Base-by-base conservation (phyloP, 2,329 filamentous ascomycete genomes). In the Aspergillus fructus region DNA sequence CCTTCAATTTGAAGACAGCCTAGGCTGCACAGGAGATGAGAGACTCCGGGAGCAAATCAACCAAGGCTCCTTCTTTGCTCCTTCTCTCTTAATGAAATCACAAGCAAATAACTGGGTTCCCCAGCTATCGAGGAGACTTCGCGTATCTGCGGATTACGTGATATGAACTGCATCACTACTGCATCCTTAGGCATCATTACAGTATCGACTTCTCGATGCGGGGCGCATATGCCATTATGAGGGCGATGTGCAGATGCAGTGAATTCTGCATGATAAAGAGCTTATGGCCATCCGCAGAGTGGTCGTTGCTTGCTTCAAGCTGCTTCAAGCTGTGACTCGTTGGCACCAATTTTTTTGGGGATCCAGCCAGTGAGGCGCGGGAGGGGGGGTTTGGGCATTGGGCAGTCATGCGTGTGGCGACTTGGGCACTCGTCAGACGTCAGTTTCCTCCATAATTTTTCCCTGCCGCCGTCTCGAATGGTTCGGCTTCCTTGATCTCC, bases 321-420 rank as follows among this genome's bases (percentile, higher is more conserved):
- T 17, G 39, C 19, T 27, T 46, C 27, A 27, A 27, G 49, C 11
- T 12, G 39, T 37, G 34, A 37, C 34, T n/a, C 34, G 34, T 37
- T 30, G 49, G 27, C 41, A 45, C 41, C 6, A 33, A 37, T 33
- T 6, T 33, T n/a, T 30, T n/a, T 19, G 12, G 12, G 17, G 7
- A 15, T n/a, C n/a, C 40, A 34, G 41, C 49, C 55, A 55, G 54
- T 60, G 34, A 58, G 34, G 52, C 45, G 42, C 48, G 27, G 33
- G 30, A n/a, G 24, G 43, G 17, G 19, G 43, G 39, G 49, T 33
- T 50, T 56, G 55, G 55, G 59, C 60, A 70, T 74, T 74, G 72
- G 72, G 72, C 71, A 73, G 62, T 61, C 69, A 74, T 74, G 70
- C 68, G 68, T 72, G 62, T 59, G 59, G 53, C 56, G 56, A 37